These are phyloP conservation scores for Nicotiana attenuata DNA, from an alignment of 257 asterid species.

Conservation along the genomic window DNA sequence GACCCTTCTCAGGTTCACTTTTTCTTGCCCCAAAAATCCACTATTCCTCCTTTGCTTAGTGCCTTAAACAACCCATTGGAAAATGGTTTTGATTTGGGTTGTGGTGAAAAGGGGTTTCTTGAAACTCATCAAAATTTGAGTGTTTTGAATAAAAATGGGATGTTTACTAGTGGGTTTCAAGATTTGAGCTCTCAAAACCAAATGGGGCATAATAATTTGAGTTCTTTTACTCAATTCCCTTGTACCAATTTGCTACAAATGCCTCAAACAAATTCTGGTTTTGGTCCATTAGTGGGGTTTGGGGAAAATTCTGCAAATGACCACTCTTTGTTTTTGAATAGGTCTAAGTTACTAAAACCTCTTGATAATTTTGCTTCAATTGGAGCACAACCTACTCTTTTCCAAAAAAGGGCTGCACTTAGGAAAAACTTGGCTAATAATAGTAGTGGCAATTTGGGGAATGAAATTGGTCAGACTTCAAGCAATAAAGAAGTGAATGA, in stretches of 20 bases:
- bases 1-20: conserved; percentile 55
- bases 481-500: conserved; percentile 28
- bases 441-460: conserved; percentile 23
- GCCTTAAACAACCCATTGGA: conserved; percentile 35
- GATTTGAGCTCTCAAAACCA: conserved; percentile 41
- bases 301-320: conserved; percentile 32
- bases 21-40: conserved; percentile 40
- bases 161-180: conserved; percentile 25
- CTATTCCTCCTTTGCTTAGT: conserved; percentile 12
- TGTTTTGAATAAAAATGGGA: conserved; percentile 28
- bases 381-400: conserved; percentile 65
- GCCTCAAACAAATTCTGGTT: conserved; percentile 31
- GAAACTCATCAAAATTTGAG: conserved; percentile 27
- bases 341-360: conserved; percentile 74
- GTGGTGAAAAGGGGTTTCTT: conserved; percentile 55
- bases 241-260: conserved; percentile 27
- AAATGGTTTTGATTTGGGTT: conserved; percentile 45
- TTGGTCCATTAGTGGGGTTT: conserved; percentile 29
- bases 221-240: conserved; percentile 25
- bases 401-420: conserved; percentile 65
- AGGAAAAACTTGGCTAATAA: conserved; percentile 37
- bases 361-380: conserved; percentile 45
- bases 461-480: conserved; percentile 22
- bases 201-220: conserved; percentile 28
- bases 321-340: conserved; percentile 37